Base-by-base conservation (phyloP, 192 early-diverging fungal species). In the Backusella westeae region DNA sequence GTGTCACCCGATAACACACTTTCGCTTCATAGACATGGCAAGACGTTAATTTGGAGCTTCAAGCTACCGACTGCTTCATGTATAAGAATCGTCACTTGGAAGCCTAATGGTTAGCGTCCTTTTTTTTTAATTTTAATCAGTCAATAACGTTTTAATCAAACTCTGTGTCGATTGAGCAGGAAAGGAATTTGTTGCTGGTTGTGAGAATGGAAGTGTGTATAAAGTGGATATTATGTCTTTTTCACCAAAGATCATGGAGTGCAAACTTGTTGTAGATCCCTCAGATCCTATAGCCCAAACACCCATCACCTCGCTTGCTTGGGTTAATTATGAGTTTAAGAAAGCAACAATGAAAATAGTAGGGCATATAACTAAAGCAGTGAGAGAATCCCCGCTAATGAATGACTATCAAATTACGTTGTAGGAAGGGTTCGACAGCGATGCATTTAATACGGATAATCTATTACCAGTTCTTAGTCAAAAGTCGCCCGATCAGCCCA, bases 371-470 rank as follows among this genome's bases (percentile, higher is more conserved):
- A 2, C 0, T n/a, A n/a, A 6, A 67, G 0, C 9, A 39, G 38
- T 12, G 38, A 39, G 38, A 39, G 0, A 32, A 32, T 2, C 32
- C 2, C 32, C 38, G 6, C 38, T 10, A 39, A 36, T 3, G 12
- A 38, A 12, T 23, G 41, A 19, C 23, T 3, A 39, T 41, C n/a
- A 21, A 69, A 59, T 4, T 69, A 26, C 8, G 9, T 17, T 71
- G 19, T 71, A 71, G 70, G 70, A 71, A 49, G 70, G 70, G 6
- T 71, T 71, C 29, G 70, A 71, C 19, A 71, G 15, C 4, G 70
- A 71, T 71, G 44, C 44, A 71, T 49, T 71, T 46, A 44, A 49
- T 71, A 32, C 42, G 10, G 70, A 71, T 23, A 26, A n/a, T 14
- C 46, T 29, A 44, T 44, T 49, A 19, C 70, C 70, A 6, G 34